phyloP scores from a whole-genome alignment of 441 rosid genomes.

The Arabidopsis lyrata region DNA sequence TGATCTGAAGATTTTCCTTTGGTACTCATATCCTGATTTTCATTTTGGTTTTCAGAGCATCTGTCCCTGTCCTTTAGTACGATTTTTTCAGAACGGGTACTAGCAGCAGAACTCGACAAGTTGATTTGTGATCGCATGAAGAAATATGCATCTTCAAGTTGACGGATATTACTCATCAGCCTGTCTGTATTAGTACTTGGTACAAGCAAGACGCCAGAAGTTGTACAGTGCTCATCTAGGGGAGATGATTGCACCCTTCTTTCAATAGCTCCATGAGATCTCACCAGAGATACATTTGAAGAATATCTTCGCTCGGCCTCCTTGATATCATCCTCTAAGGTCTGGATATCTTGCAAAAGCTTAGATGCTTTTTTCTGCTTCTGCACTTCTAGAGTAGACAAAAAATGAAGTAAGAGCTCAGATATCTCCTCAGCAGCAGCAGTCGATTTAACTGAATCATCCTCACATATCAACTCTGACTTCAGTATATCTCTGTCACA shows the following conservation, averaged over 20 bases:
- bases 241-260: constrained; percentile 46
- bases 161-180: constrained; percentile 62
- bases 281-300: constrained; percentile 44
- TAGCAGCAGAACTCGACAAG: constrained; percentile 44
- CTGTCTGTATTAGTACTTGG: constrained; percentile 52
- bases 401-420: constrained; percentile 69
- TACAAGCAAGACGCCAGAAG: constrained; percentile 45
- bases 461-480: constrained; percentile 61
- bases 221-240: constrained; percentile 42
- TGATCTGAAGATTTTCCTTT: constrained; percentile 54
- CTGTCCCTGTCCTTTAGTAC: constrained; percentile 51
- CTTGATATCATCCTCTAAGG: constrained; percentile 71
- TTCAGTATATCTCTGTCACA: constrained; percentile 73
- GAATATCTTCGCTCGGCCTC: constrained; percentile 66
- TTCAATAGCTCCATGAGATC: constrained; percentile 45
- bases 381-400: constrained; percentile 57
- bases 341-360: constrained; percentile 58
- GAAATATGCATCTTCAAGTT: constrained; percentile 78
- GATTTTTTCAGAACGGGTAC: constrained; percentile 51
- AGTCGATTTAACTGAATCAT: constrained; percentile 43
- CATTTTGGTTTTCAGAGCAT: constrained; percentile 45
- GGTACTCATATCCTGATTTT: constrained; percentile 44
- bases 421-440: constrained; percentile 58
- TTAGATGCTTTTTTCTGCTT: constrained; percentile 65
- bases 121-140: constrained; percentile 65